Conservation (phyloP, 1,284 basidiomycete genomes). For the Trichosporon sp. region DNA sequence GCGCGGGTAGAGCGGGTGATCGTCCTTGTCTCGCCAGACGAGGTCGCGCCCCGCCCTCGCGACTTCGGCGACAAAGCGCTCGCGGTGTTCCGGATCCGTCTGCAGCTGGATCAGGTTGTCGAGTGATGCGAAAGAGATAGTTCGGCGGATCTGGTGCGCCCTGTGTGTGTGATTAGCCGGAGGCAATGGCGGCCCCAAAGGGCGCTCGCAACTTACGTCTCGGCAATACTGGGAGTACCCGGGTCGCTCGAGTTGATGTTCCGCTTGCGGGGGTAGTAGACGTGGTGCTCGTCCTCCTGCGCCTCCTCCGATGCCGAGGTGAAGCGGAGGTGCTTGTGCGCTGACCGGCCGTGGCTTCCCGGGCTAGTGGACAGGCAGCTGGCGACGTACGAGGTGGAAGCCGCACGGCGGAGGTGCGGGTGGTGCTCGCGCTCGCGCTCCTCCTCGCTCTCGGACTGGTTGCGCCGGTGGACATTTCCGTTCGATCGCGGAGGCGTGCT, state of each 20-base stretch:
- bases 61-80: slow-evolving; percentile 33
- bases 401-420: slow-evolving; percentile 4
- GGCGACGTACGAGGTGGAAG: slow-evolving; percentile 1
- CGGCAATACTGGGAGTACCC: slow-evolving; percentile 44
- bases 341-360: not conserved
- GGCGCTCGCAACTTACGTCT: slow-evolving; percentile 43
- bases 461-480: not conserved
- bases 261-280: not conserved
- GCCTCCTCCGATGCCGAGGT: slow-evolving; percentile 4
- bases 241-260: slow-evolving; percentile 28
- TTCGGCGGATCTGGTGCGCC: slow-evolving; percentile 46
- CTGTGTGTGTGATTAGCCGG: slow-evolving; percentile 15
- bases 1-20: slow-evolving; percentile 63
- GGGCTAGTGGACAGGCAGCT: not conserved
- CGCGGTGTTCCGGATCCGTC: slow-evolving; percentile 28
- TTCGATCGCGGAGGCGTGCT: not conserved
- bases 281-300: not conserved
- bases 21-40: slow-evolving; percentile 76
- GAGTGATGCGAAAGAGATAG: slow-evolving; percentile 46
- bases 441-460: not conserved
- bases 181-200: not conserved
- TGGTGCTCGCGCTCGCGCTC: not conserved
- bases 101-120: slow-evolving; percentile 40
- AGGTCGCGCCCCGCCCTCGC: slow-evolving; percentile 44
- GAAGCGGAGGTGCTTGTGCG: slow-evolving; percentile 17